phyloP scores from a whole-genome alignment of 164 flowering plant species.

The Vitis amurensis region DNA sequence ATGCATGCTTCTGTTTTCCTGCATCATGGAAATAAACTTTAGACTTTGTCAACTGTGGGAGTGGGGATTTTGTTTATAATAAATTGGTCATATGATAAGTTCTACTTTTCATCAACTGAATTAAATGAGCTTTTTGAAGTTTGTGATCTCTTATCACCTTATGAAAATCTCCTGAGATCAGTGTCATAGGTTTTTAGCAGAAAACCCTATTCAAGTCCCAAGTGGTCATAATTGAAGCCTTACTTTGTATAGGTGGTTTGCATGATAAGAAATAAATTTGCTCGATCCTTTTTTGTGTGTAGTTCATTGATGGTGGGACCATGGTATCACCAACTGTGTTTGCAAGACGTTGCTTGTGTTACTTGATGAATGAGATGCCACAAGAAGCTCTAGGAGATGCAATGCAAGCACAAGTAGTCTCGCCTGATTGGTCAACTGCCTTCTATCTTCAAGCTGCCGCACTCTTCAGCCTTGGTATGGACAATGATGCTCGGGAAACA shows the following conservation, averaged over 20 bases:
- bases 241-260: background rate
- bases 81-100: background rate
- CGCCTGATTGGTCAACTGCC: slow-evolving; percentile 58
- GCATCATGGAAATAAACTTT: too few species aligned
- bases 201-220: background rate
- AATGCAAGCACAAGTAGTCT: slow-evolving; percentile 60
- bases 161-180: background rate
- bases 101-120: too few species aligned
- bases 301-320: slow-evolving; percentile 64
- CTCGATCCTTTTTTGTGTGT: background rate
- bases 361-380: slow-evolving; percentile 48
- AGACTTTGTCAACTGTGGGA: too few species aligned
- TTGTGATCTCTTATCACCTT: too few species aligned
- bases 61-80: too few species aligned
- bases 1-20: too few species aligned
- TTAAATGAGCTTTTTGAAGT: too few species aligned
- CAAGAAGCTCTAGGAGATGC: slow-evolving; percentile 71
- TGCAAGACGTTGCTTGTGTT: slow-evolving; percentile 58
- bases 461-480: slow-evolving; percentile 58
- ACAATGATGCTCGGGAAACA: slow-evolving; percentile 53
- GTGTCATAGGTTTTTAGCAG: background rate
- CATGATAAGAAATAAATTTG: background rate
- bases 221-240: background rate
- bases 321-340: slow-evolving; percentile 58
- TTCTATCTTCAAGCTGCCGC: slow-evolving; percentile 66